A percentile compares a stretch with the other conserved stretches of the same genome.
phyloP scores from a whole-genome alignment of 345 rosid species.

The Nasturtium officinale region DNA sequence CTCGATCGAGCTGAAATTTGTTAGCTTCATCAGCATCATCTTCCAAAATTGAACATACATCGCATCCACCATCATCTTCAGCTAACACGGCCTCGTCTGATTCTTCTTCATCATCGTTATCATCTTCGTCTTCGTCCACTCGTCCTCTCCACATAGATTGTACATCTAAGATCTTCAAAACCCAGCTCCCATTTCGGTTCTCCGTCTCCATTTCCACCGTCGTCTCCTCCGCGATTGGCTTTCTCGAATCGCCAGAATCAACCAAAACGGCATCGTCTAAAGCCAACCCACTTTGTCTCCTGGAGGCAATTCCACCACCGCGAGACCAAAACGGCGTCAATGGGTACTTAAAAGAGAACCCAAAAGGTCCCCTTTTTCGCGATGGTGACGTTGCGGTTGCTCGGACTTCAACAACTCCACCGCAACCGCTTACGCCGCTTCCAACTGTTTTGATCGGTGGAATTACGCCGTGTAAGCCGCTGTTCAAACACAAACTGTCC shows the following conservation, averaged over 20 bases:
- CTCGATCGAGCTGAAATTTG: constrained; percentile 60
- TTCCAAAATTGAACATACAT: constrained; percentile 48
- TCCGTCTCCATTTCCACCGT: constrained; percentile 34
- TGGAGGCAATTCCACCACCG: constrained; percentile 44
- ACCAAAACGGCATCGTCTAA: constrained; percentile 64
- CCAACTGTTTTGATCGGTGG: constrained; percentile 56
- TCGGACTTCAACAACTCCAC: constrained; percentile 53
- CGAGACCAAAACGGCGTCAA: constrained; percentile 68
- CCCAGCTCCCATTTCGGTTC: constrained; percentile 69
- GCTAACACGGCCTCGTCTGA: constrained; percentile 4
- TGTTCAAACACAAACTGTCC: constrained; percentile 64
- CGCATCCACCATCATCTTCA: constrained; percentile 50
- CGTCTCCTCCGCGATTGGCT: constrained; percentile 34
- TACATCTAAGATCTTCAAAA: constrained; percentile 78
- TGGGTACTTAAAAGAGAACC: constrained; percentile 69
- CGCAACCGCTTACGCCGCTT: constrained; percentile 37
- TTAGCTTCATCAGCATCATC: constrained; percentile 39
- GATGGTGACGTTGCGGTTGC: constrained; percentile 45
- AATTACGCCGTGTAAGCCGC: constrained; percentile 57
- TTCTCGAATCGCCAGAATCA: constrained; percentile 48
- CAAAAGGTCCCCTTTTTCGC: constrained; percentile 46
- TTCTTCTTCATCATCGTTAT: constrained; percentile 2
- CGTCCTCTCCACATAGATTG: constrained; percentile 59
- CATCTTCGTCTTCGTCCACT: constrained; percentile 16
- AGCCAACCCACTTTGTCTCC: constrained; percentile 57